Percentiles rank a stretch among this genome's conserved stretches.
phyloP scores from a whole-genome alignment of 2,329 filamentous ascomycete genomes.

The Phaeoacremonium minimum region DNA sequence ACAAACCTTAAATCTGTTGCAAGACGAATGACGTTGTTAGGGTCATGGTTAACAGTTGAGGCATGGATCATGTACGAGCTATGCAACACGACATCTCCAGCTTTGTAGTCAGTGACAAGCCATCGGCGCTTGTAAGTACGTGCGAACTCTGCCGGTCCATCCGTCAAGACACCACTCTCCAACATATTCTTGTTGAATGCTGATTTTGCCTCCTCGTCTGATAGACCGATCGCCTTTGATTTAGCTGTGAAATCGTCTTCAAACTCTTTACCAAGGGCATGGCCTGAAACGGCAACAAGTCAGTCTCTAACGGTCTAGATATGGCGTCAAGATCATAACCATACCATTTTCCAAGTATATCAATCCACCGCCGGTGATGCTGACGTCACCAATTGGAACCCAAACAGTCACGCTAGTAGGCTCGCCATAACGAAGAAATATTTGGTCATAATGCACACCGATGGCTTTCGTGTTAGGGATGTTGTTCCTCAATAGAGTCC shows the following conservation, averaged over 20 bases:
- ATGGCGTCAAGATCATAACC: neutral
- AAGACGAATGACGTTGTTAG: slow-evolving; percentile 1
- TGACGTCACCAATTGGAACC: slow-evolving; percentile 52
- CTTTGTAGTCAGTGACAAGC: slow-evolving; percentile 31
- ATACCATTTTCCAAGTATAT: slow-evolving; percentile 52
- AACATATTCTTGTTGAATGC: slow-evolving; percentile 60
- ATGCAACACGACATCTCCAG: slow-evolving; percentile 34
- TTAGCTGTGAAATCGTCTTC: slow-evolving; percentile 44
- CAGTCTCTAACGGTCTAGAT: too few species aligned
- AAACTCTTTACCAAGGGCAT: slow-evolving; percentile 44
- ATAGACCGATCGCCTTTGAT: slow-evolving; percentile 42
- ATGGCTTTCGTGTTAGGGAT: slow-evolving; percentile 52
- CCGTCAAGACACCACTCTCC: slow-evolving; percentile 45
- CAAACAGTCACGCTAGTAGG: slow-evolving; percentile 51
- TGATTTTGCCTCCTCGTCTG: slow-evolving; percentile 42
- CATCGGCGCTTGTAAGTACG: slow-evolving; percentile 21
- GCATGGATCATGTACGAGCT: slow-evolving; percentile 25
- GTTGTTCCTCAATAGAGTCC: slow-evolving; percentile 52
- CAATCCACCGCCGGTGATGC: slow-evolving; percentile 50
- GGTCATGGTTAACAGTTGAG: slow-evolving; percentile 3
- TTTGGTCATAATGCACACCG: slow-evolving; percentile 58
- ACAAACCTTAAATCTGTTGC: slow-evolving; percentile 5
- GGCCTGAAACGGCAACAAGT: slow-evolving; percentile 3
- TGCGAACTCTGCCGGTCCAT: slow-evolving; percentile 35
- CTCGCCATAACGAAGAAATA: slow-evolving; percentile 50